These are phyloP conservation scores for Teratosphaeria pseudoeucalypti DNA, from an alignment of 2,329 filamentous ascomycete species.

Conservation along the genomic window DNA sequence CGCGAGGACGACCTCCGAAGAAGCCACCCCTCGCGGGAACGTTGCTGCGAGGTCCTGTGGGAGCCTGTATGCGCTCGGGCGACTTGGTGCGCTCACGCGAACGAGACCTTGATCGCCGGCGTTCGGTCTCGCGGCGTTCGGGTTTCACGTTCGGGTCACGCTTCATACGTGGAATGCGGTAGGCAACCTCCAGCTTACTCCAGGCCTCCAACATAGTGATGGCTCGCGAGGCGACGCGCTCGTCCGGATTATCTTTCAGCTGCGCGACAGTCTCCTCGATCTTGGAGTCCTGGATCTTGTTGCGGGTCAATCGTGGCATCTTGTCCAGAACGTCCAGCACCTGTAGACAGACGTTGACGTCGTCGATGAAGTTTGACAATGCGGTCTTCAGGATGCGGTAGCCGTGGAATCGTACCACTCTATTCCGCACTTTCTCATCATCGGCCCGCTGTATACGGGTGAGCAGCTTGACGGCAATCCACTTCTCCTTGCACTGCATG, in stretches of 20 bases:
- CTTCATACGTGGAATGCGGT: constrained; percentile 87
- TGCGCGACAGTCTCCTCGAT: constrained; percentile 73
- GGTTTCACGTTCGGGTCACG: constrained; percentile 59
- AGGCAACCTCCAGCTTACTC: constrained; percentile 81
- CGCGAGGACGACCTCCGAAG: constrained; percentile 40
- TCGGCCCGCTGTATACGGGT: constrained; percentile 77
- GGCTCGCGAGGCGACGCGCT: constrained; percentile 63
- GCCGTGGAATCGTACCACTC: constrained; percentile 91
- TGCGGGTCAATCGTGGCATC: constrained; percentile 82
- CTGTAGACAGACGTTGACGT: constrained; percentile 80
- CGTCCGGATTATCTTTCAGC: constrained; percentile 52
- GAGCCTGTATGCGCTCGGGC: constrained; percentile 34
- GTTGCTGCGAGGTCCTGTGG: constrained; percentile 42
- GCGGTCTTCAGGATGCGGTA: constrained; percentile 90
- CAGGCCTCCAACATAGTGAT: constrained; percentile 67
- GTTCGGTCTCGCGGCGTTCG: constrained; percentile 48
- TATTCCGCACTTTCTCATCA: constrained; percentile 76
- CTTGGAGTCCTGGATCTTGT: constrained; percentile 94
- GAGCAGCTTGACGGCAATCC: constrained; percentile 94
- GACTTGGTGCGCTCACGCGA: constrained; percentile 37
- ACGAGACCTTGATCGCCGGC: constrained; percentile 38
- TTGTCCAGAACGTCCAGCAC: constrained; percentile 80
- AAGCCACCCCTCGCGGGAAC: constrained; percentile 50
- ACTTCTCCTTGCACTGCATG: constrained; percentile 98
- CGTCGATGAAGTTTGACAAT: constrained; percentile 74